These are phyloP conservation scores for Heterobasidion occidentale DNA, from an alignment of 1,284 basidiomycete species.

Conservation along the genomic window DNA sequence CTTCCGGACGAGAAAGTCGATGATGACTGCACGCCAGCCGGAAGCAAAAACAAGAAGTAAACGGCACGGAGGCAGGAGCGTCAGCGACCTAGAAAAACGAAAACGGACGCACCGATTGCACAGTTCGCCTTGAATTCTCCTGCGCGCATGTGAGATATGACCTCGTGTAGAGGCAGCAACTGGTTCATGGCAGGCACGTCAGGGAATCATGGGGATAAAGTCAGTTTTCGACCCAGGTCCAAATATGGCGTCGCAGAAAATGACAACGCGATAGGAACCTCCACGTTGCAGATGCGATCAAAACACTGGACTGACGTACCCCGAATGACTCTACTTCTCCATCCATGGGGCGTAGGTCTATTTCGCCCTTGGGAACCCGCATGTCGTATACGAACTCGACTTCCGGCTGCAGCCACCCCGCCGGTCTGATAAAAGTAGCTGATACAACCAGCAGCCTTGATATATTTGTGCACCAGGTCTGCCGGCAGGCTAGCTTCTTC, in stretches of 20 bases:
- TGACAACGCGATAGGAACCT: neutral
- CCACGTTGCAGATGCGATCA: too few relatives aligned
- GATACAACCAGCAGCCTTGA: conserved; percentile 53
- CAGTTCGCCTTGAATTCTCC: conserved; percentile 86
- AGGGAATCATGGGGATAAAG: neutral
- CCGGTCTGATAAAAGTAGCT: conserved; percentile 69
- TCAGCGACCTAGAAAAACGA: neutral
- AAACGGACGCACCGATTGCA: conserved; percentile 46
- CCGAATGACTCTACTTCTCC: conserved; percentile 92
- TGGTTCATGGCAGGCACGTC: conserved; percentile 18
- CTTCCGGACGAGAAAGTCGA: conserved; percentile 79
- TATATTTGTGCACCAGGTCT: conserved; percentile 46
- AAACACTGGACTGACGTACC: conserved; percentile 26
- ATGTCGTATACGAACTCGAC: conserved; percentile 84
- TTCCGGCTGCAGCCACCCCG: conserved; percentile 82
- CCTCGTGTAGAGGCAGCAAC: conserved; percentile 50
- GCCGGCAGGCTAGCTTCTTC: conserved; percentile 84
- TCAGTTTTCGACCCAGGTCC: too few relatives aligned
- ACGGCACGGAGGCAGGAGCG: neutral
- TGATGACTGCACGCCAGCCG: conserved; percentile 42
- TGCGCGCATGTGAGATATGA: conserved; percentile 48
- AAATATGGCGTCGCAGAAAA: neutral
- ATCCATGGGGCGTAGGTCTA: conserved; percentile 73
- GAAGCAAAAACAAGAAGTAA: neutral
- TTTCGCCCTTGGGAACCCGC: conserved; percentile 46